Evolutionary conservation across 306 rosid genomes (phyloP).

Genomic region (Medicago truncatula): DNA sequence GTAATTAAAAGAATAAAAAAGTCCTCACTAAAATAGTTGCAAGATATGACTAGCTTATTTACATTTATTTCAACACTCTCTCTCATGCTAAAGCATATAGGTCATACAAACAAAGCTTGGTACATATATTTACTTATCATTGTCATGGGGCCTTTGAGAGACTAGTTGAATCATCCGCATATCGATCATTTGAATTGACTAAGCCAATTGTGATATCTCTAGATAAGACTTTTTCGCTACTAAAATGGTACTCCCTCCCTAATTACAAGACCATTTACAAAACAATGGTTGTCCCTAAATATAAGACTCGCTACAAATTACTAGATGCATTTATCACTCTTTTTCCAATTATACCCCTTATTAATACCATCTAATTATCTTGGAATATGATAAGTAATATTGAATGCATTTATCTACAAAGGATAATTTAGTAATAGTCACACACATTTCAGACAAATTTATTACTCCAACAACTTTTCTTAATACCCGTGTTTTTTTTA

Average conservation of each 20-base stretch:
- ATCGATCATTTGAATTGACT: constrained; percentile 12
- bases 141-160: neutral
- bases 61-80: constrained; percentile 2
- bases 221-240: neutral
- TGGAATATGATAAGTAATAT: too few relatives aligned
- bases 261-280: too few relatives aligned
- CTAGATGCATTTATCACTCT: too few relatives aligned
- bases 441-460: too few relatives aligned
- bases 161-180: neutral
- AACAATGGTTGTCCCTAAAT: too few relatives aligned
- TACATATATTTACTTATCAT: constrained; percentile 6
- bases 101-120: neutral
- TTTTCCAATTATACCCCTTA: too few relatives aligned
- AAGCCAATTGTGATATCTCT: neutral
- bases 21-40: neutral
- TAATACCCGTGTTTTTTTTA: too few relatives aligned
- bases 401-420: too few relatives aligned
- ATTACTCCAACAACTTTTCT: too few relatives aligned
- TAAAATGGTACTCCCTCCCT: neutral
- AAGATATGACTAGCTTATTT: constrained; percentile 3
- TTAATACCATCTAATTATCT: too few relatives aligned
- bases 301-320: too few relatives aligned
- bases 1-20: constrained; percentile 4
- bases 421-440: too few relatives aligned
- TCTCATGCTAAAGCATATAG: neutral